phyloP scores from a whole-genome alignment of 352 stramenopile genomes.

The Stephanocyclus meneghinianus region DNA sequence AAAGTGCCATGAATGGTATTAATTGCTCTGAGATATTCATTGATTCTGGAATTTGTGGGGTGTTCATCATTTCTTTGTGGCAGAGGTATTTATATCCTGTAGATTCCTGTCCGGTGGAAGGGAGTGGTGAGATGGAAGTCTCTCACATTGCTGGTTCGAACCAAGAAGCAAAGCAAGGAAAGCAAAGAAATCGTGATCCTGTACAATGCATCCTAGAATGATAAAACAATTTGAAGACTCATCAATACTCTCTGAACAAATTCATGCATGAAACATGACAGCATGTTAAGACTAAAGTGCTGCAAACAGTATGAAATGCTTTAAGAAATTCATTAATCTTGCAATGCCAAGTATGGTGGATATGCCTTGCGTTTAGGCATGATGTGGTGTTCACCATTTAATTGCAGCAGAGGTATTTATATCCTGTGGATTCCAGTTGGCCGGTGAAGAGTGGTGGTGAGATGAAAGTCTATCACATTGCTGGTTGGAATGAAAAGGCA shows the following conservation, averaged over 20 bases:
- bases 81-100: slow-evolving; percentile 89
- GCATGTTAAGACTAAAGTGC: no score
- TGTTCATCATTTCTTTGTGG: slow-evolving; percentile 99
- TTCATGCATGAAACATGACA: no score
- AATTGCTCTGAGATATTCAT: no score
- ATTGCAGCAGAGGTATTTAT: slow-evolving; percentile 94
- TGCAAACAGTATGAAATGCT: no score
- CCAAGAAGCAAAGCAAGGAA: slow-evolving; percentile 4
- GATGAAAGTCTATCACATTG: neutral
- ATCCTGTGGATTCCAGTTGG: slow-evolving; percentile 67
- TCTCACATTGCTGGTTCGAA: neutral
- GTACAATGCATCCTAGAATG: neutral
- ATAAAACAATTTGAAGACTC: neutral
- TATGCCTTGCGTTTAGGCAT: slow-evolving; percentile 96
- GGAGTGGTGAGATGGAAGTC: slow-evolving; percentile 25
- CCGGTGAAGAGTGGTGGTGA: slow-evolving; percentile 57
- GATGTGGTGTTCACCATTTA: slow-evolving; percentile 99
- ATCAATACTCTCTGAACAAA: no score
- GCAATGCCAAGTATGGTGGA: slow-evolving; percentile 98
- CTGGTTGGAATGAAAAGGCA: neutral
- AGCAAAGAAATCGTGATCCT: neutral
- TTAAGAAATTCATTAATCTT: no score
- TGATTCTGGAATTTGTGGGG: slow-evolving; percentile 82
- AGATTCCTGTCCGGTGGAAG: slow-evolving; percentile 64
- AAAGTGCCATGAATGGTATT: no score